Percentiles rank a stretch among this genome's conserved stretches.
Evolutionary conservation across 2,329 filamentous ascomycete species (phyloP).

Genomic region (Lasiodiplodia sp.): DNA sequence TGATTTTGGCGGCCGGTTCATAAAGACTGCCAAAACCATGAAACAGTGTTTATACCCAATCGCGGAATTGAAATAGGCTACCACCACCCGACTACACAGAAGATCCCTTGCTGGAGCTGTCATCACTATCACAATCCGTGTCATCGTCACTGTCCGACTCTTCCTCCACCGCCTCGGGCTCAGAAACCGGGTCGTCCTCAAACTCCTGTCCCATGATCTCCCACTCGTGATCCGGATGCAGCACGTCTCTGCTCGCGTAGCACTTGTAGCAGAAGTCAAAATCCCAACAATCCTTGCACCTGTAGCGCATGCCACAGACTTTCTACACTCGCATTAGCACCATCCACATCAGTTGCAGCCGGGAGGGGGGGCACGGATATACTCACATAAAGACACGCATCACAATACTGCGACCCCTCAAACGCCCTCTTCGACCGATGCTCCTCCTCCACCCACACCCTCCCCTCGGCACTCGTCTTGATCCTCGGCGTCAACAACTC

Average conservation of each 20-base stretch:
- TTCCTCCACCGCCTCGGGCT: background rate
- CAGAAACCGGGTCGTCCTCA: background rate
- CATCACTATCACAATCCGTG: background rate
- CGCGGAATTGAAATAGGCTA: background rate
- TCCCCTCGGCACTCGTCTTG: background rate
- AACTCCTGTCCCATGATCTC: background rate
- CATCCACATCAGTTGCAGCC: too few species aligned
- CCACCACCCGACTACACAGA: background rate
- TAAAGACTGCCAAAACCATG: too few species aligned
- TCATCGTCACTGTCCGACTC: background rate
- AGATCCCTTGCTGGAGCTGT: background rate
- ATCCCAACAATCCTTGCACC: conserved; percentile 20
- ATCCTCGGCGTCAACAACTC: background rate
- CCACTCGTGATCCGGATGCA: conserved; percentile 2
- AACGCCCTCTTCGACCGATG: background rate
- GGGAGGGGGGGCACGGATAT: background rate
- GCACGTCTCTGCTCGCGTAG: background rate
- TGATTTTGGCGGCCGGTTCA: too few species aligned
- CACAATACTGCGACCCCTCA: background rate
- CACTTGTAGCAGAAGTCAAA: conserved; percentile 30
- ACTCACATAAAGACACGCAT: conserved; percentile 4
- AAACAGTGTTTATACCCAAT: too few species aligned
- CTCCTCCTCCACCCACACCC: background rate
- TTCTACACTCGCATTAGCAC: background rate
- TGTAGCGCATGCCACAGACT: conserved; percentile 4